A percentile compares a stretch with the other conserved stretches of the same genome.
These are phyloP conservation scores for Babesia caballi DNA, from an alignment of 169 alveolate genomes.

Conservation along the genomic window DNA sequence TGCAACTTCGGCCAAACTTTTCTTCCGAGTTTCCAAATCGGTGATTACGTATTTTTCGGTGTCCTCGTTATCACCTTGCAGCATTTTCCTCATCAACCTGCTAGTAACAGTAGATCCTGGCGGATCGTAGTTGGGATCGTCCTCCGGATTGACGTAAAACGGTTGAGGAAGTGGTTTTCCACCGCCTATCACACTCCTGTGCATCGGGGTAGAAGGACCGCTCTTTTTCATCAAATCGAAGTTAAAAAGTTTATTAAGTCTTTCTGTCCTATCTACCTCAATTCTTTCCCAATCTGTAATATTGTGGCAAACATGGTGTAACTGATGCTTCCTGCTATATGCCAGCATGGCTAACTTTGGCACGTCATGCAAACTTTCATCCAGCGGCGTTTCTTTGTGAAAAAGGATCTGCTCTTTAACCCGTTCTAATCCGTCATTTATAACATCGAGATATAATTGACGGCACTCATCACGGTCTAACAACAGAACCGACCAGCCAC, in stretches of 20 bases:
- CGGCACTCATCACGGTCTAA: slow-evolving; percentile 5
- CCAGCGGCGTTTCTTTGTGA: background rate
- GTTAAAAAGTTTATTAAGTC: slow-evolving; percentile 5
- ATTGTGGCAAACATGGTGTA: slow-evolving; percentile 3
- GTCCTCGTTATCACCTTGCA: background rate
- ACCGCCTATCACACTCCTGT: slow-evolving; percentile 15
- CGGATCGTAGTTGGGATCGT: slow-evolving; percentile 43
- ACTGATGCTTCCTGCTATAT: slow-evolving; percentile 15
- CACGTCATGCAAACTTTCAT: slow-evolving; percentile 4
- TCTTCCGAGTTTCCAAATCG: slow-evolving; percentile 29
- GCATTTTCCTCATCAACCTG: slow-evolving; percentile 16
- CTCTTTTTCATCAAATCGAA: background rate
- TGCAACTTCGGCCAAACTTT: slow-evolving; percentile 1
- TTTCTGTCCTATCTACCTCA: background rate
- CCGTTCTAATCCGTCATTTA: slow-evolving; percentile 14
- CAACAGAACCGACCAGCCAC: slow-evolving; percentile 13
- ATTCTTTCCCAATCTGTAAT: slow-evolving; percentile 34
- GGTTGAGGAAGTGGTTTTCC: slow-evolving; percentile 32
- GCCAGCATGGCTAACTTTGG: slow-evolving; percentile 36
- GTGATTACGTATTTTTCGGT: slow-evolving; percentile 11
- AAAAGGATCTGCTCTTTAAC: slow-evolving; percentile 1
- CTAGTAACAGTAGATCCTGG: slow-evolving; percentile 20
- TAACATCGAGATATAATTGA: slow-evolving; percentile 10
- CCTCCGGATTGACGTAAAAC: slow-evolving; percentile 39
- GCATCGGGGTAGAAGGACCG: background rate